Conservation (phyloP, 352 stramenopile genomes). For the Peronospora belbahrii region DNA sequence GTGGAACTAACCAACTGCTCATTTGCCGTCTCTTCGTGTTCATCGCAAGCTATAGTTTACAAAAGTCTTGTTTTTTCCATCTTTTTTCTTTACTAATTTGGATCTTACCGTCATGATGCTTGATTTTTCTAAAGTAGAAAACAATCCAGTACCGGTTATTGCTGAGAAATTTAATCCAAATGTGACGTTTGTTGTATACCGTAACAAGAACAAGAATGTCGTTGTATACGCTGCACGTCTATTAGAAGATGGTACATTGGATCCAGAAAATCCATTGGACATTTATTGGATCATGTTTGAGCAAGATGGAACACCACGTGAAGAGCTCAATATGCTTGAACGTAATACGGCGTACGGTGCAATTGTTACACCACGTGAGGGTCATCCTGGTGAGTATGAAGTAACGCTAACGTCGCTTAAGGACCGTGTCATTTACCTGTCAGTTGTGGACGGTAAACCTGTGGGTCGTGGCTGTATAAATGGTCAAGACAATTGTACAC, state of each 20-base stretch:
- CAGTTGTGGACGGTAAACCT: slow-evolving; percentile 67
- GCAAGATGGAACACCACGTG: slow-evolving; percentile 66
- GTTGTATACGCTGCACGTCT: slow-evolving; percentile 74
- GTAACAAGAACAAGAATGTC: slow-evolving; percentile 89
- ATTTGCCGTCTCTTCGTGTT: background rate
- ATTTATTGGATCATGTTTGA: slow-evolving; percentile 90
- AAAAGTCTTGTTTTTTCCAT: too few relatives aligned
- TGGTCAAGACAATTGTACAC: slow-evolving; percentile 52
- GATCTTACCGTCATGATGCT: slow-evolving; percentile 44
- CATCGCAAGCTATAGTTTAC: background rate
- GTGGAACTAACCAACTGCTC: slow-evolving; percentile 1
- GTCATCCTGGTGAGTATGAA: slow-evolving; percentile 66
- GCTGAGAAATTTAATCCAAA: slow-evolving; percentile 69
- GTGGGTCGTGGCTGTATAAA: slow-evolving; percentile 67
- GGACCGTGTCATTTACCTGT: slow-evolving; percentile 70
- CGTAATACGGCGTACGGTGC: slow-evolving; percentile 79
- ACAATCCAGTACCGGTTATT: slow-evolving; percentile 75
- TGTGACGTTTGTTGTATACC: slow-evolving; percentile 79
- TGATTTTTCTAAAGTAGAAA: slow-evolving; percentile 84
- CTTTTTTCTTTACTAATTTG: slow-evolving; percentile 4
- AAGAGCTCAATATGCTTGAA: slow-evolving; percentile 85
- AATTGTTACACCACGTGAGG: slow-evolving; percentile 58
- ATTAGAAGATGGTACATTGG: slow-evolving; percentile 53
- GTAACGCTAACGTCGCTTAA: slow-evolving; percentile 75
- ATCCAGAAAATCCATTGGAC: slow-evolving; percentile 62